A percentile compares a stretch with the other conserved stretches of the same genome.
Conservation (phyloP, 2,329 filamentous ascomycete genomes). For the Exserohilum rostratum region DNA sequence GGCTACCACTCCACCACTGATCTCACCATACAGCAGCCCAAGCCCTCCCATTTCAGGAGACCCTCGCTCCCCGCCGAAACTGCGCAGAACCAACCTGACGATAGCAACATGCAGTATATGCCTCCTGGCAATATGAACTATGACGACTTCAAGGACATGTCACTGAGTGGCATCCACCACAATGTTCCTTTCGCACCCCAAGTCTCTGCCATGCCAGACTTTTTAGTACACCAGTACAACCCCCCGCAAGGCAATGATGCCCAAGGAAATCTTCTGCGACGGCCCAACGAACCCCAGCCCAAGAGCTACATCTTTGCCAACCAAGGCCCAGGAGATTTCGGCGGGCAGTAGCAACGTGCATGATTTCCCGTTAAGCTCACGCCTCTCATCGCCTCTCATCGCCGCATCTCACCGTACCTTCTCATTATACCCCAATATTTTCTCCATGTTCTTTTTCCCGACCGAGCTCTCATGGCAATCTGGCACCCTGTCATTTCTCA, state of each 20-base stretch:
- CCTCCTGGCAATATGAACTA: constrained; percentile 34
- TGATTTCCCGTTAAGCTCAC: neutral
- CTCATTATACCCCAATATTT: constrained; percentile 15
- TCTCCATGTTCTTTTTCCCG: constrained; percentile 3
- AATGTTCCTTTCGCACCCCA: constrained; percentile 44
- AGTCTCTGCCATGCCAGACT: constrained; percentile 42
- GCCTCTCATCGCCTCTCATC: neutral
- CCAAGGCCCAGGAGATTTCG: constrained; percentile 53
- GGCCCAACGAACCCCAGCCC: constrained; percentile 40
- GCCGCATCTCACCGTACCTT: constrained; percentile 5
- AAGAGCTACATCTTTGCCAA: constrained; percentile 58
- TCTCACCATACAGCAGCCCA: constrained; percentile 43
- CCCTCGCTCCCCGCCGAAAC: constrained; percentile 46
- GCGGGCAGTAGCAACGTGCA: constrained; percentile 9
- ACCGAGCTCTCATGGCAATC: neutral
- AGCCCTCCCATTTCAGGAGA: constrained; percentile 45
- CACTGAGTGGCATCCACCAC: constrained; percentile 37
- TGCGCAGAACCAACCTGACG: constrained; percentile 31
- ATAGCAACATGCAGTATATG: constrained; percentile 32
- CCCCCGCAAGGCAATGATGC: constrained; percentile 51
- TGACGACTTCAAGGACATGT: constrained; percentile 38
- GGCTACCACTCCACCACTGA: constrained; percentile 46
- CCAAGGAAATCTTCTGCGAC: constrained; percentile 34
- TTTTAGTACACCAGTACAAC: constrained; percentile 56
- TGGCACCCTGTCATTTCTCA: neutral